Conservation (phyloP, 192 early-diverging fungal species). For the Rhizoclosmatium sp. region DNA sequence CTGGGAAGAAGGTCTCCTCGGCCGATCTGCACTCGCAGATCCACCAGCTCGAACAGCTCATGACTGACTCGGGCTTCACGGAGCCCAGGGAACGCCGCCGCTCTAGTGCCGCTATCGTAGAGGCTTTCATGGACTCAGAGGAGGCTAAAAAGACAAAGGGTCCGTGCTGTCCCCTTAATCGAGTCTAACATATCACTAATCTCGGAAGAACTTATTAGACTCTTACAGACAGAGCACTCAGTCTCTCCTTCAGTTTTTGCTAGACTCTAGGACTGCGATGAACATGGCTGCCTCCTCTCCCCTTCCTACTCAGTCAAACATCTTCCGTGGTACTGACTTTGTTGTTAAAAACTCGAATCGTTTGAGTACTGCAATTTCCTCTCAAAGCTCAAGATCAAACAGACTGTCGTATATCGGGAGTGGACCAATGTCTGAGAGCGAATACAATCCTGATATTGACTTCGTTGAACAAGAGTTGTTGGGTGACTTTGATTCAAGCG, state of each 20-base stretch:
- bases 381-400: too few species aligned
- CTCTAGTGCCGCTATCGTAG: neutral
- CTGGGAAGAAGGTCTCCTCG: constrained; percentile 13
- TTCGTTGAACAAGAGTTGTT: neutral
- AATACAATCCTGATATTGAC: constrained; percentile 1
- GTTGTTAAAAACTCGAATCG: constrained; percentile 23
- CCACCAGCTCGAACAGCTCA: constrained; percentile 6
- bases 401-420: neutral
- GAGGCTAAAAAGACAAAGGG: neutral
- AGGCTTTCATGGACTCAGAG: neutral
- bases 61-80: constrained; percentile 1
- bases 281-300: constrained; percentile 16
- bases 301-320: neutral
- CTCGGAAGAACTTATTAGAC: neutral
- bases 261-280: constrained; percentile 18
- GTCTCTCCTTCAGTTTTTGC: constrained; percentile 29
- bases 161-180: neutral
- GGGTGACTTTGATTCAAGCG: neutral
- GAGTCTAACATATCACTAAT: too few species aligned
- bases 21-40: constrained; percentile 1
- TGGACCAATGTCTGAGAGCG: neutral
- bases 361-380: constrained; percentile 29
- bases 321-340: constrained; percentile 21
- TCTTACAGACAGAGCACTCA: constrained; percentile 24
- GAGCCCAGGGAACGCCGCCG: neutral